Conservation (phyloP, 345 rosid genomes). For the Litchi chinensis region DNA sequence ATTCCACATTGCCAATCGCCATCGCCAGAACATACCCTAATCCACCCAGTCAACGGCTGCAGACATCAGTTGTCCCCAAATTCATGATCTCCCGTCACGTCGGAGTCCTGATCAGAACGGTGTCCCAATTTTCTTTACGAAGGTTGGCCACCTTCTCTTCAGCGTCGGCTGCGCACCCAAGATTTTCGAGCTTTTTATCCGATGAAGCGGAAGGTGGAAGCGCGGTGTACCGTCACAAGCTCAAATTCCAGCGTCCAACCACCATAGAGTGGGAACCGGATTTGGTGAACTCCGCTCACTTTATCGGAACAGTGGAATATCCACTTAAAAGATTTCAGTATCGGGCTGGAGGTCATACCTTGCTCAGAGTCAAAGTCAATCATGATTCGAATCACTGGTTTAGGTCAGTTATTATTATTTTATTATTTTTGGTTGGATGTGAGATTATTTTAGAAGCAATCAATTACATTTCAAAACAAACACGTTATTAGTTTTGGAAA, state of each 20-base stretch:
- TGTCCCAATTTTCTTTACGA: slow-evolving; percentile 31
- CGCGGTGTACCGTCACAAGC: slow-evolving; percentile 45
- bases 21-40: background rate
- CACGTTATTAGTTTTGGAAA: background rate
- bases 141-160: slow-evolving; percentile 24
- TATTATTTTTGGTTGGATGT: slow-evolving; percentile 7
- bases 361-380: slow-evolving; percentile 43
- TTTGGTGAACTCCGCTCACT: slow-evolving; percentile 49
- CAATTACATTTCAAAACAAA: background rate
- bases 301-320: slow-evolving; percentile 55
- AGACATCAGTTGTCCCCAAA: background rate
- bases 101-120: slow-evolving; percentile 28
- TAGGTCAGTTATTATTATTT: slow-evolving; percentile 49
- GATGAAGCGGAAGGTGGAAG: slow-evolving; percentile 44
- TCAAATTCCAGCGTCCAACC: slow-evolving; percentile 62
- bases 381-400: slow-evolving; percentile 34
- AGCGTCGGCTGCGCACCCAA: slow-evolving; percentile 22
- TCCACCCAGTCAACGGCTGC: too few species aligned
- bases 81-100: slow-evolving; percentile 44
- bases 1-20: background rate
- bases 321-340: slow-evolving; percentile 24
- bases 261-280: slow-evolving; percentile 29
- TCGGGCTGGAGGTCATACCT: slow-evolving; percentile 42
- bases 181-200: slow-evolving; percentile 32
- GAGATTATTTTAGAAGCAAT: background rate